Evolutionary conservation across 1,139 yeast species (phyloP).

Genomic region (Yarrowia galli): DNA sequence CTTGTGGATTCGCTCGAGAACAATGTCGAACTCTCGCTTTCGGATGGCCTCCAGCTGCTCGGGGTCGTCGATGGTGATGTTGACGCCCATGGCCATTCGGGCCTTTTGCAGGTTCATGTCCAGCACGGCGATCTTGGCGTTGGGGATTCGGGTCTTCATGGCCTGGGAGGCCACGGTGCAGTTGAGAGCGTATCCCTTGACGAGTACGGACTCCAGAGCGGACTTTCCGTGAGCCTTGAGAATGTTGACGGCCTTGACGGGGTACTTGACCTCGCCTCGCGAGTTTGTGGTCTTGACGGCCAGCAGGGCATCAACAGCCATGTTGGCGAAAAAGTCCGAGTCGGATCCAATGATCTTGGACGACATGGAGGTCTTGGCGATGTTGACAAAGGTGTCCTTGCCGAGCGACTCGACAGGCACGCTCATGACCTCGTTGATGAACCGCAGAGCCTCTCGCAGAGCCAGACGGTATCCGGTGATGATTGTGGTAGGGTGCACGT

Average conservation of each 20-base stretch:
- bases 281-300: slow-evolving; percentile 92
- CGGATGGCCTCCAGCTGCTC: slow-evolving; percentile 96
- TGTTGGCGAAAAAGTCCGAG: slow-evolving; percentile 83
- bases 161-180: slow-evolving; percentile 99
- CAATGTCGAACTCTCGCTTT: slow-evolving; percentile 90
- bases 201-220: slow-evolving; percentile 80
- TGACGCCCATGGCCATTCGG: slow-evolving; percentile 98
- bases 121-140: slow-evolving; percentile 89
- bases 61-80: slow-evolving; percentile 95
- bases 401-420: slow-evolving; percentile 83
- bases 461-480: slow-evolving; percentile 97
- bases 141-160: slow-evolving; percentile 76
- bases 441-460: slow-evolving; percentile 87
- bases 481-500: slow-evolving; percentile 94
- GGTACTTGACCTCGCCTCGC: slow-evolving; percentile 90
- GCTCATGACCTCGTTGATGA: slow-evolving; percentile 84
- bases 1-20: slow-evolving; percentile 85
- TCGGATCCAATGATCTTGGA: slow-evolving; percentile 97
- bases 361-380: slow-evolving; percentile 97
- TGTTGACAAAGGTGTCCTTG: slow-evolving; percentile 74
- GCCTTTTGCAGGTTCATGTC: slow-evolving; percentile 96
- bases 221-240: slow-evolving; percentile 97
- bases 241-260: slow-evolving; percentile 96
- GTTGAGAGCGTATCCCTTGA: slow-evolving; percentile 94
- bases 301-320: slow-evolving; percentile 95